Evolutionary conservation across 1,284 basidiomycete genomes (phyloP).

Genomic region (Puccinia polysora): DNA sequence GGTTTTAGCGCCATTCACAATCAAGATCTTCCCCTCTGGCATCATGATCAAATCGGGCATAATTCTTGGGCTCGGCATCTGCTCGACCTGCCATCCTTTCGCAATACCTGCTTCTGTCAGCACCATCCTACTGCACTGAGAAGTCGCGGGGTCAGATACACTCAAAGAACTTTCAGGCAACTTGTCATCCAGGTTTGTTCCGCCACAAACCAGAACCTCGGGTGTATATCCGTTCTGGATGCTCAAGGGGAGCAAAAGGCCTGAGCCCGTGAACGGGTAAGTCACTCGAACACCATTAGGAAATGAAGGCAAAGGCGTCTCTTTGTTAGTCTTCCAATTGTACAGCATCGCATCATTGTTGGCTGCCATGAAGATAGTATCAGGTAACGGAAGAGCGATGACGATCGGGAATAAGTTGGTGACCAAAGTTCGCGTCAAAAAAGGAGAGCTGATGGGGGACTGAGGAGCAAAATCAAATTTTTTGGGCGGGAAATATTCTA

Average conservation of each 20-base stretch:
- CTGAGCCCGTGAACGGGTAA: slow-evolving; percentile 75
- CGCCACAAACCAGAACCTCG: slow-evolving; percentile 72
- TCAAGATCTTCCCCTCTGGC: slow-evolving; percentile 69
- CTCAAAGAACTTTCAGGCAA: slow-evolving; percentile 63
- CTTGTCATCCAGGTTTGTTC: slow-evolving; percentile 65
- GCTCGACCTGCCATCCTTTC: slow-evolving; percentile 67
- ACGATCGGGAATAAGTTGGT: slow-evolving; percentile 76
- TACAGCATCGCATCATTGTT: slow-evolving; percentile 74
- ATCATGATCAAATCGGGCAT: slow-evolving; percentile 74
- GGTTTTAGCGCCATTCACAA: slow-evolving; percentile 69
- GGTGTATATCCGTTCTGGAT: slow-evolving; percentile 63
- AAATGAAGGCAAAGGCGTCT: slow-evolving; percentile 64
- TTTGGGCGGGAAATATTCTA: slow-evolving; percentile 37
- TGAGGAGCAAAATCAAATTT: slow-evolving; percentile 63
- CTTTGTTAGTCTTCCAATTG: slow-evolving; percentile 65
- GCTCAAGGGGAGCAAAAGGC: slow-evolving; percentile 67
- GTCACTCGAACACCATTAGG: slow-evolving; percentile 78
- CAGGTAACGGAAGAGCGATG: slow-evolving; percentile 65
- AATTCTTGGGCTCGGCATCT: slow-evolving; percentile 66
- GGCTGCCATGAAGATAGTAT: slow-evolving; percentile 68
- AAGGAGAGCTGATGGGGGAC: slow-evolving; percentile 61
- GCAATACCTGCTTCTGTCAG: slow-evolving; percentile 64
- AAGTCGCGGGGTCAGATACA: slow-evolving; percentile 65
- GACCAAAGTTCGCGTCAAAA: slow-evolving; percentile 68
- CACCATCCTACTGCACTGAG: slow-evolving; percentile 67